Evolutionary conservation across 2,329 filamentous ascomycete genomes (phyloP).

Genomic region (Dryadomyces quercivorus): DNA sequence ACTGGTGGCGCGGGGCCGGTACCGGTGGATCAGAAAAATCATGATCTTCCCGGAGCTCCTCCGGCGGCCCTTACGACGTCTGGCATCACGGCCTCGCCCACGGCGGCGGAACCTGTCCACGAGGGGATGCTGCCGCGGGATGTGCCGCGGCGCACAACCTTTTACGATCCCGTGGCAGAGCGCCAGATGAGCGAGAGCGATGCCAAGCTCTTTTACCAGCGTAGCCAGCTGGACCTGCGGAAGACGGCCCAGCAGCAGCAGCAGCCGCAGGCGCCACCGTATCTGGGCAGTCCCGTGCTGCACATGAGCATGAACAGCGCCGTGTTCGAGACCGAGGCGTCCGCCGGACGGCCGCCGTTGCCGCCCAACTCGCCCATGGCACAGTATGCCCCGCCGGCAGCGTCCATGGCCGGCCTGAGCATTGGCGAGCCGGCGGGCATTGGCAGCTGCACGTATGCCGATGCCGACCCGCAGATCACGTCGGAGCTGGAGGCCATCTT

Average conservation of each 20-base stretch:
- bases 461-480: slow-evolving; percentile 68
- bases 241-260: slow-evolving; percentile 24
- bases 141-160: slow-evolving; percentile 61
- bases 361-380: neutral
- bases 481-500: slow-evolving; percentile 79
- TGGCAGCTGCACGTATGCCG: slow-evolving; percentile 54
- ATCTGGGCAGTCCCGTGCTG: neutral
- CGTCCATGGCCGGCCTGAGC: slow-evolving; percentile 13
- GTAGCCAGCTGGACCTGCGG: slow-evolving; percentile 55
- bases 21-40: neutral
- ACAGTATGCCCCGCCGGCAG: neutral
- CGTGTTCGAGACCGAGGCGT: no score
- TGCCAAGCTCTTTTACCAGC: slow-evolving; percentile 91
- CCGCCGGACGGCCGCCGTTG: no score
- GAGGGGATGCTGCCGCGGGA: slow-evolving; percentile 51
- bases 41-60: neutral
- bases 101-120: slow-evolving; percentile 19
- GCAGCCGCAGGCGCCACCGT: slow-evolving; percentile 12
- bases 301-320: no score
- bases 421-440: slow-evolving; percentile 43
- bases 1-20: no score
- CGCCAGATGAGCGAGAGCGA: slow-evolving; percentile 91
- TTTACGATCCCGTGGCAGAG: slow-evolving; percentile 87
- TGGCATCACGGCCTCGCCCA: slow-evolving; percentile 1
- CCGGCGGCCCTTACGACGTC: neutral